phyloP scores from a whole-genome alignment of 306 rosid species.

The Coriaria nepalensis region DNA sequence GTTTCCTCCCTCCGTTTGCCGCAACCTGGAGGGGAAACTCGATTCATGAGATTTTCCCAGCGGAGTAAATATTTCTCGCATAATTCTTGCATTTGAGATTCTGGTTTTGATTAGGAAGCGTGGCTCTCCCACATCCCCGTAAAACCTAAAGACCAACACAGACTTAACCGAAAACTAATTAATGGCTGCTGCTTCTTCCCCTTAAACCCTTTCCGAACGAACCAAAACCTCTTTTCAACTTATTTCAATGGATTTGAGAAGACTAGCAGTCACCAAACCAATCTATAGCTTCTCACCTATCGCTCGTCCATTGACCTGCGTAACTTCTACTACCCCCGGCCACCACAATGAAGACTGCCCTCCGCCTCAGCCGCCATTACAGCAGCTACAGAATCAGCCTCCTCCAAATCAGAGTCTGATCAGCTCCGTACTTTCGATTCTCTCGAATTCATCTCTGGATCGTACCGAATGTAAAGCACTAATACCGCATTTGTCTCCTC shows the following conservation, averaged over 20 bases:
- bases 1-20: too few relatives aligned
- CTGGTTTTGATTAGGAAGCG: neutral
- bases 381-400: constrained; percentile 8
- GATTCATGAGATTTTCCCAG: too few relatives aligned
- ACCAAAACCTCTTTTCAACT: too few relatives aligned
- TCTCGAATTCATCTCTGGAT: constrained; percentile 35
- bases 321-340: constrained; percentile 20
- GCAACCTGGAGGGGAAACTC: too few relatives aligned
- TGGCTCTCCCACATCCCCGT: constrained; percentile 1
- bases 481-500: constrained; percentile 40
- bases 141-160: too few relatives aligned
- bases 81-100: neutral
- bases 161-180: neutral
- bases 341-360: constrained; percentile 21
- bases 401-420: constrained; percentile 13
- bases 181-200: neutral
- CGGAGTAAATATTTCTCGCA: neutral
- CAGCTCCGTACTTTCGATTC: constrained; percentile 31
- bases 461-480: constrained; percentile 38
- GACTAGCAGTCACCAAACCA: constrained; percentile 19
- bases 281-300: constrained; percentile 15
- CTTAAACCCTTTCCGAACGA: neutral
- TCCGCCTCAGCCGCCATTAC: constrained; percentile 18
- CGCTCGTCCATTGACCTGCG: constrained; percentile 32
- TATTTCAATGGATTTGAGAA: constrained; percentile 34